Percentiles rank a stretch among this genome's conserved stretches.
Conservation (phyloP, 129 eudicot species). For the Artemisia tridentata region DNA sequence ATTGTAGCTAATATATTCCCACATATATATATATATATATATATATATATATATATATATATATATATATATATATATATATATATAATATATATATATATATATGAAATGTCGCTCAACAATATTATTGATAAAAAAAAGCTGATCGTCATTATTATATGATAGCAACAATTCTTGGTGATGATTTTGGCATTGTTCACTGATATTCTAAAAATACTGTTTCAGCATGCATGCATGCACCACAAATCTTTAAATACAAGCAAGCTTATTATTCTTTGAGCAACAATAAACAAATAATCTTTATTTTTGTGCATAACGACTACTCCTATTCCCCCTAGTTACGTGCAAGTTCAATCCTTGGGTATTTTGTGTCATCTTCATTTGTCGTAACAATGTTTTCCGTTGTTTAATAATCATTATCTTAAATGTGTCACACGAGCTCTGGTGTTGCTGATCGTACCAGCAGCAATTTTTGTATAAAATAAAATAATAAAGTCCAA, state of each 20-base stretch:
- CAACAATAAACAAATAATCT: constrained; percentile 22
- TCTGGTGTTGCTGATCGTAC: neutral
- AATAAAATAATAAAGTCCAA: neutral
- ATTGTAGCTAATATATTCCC: no score
- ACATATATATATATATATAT: no score
- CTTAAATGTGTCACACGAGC: no score
- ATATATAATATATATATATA: no score
- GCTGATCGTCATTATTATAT: constrained; percentile 32
- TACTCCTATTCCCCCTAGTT: constrained; percentile 12
- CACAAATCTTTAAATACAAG: neutral
- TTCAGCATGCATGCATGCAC: constrained; percentile 17
- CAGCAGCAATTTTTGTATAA: neutral
- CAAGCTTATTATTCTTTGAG: neutral
- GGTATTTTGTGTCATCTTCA: constrained; percentile 24
- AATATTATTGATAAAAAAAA: neutral
- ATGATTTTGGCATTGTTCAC: constrained; percentile 38
- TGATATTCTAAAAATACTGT: constrained; percentile 24
- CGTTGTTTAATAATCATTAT: no score
- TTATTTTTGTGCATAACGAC: constrained; percentile 30
- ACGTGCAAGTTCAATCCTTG: constrained; percentile 17
- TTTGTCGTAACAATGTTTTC: neutral
- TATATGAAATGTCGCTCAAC: no score
- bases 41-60: no score
- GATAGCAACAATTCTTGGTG: constrained; percentile 37
- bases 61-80: no score